Percentiles rank a stretch among this genome's conserved stretches.
phyloP scores from a whole-genome alignment of 345 rosid species.

The Toxicodendron radicans region DNA sequence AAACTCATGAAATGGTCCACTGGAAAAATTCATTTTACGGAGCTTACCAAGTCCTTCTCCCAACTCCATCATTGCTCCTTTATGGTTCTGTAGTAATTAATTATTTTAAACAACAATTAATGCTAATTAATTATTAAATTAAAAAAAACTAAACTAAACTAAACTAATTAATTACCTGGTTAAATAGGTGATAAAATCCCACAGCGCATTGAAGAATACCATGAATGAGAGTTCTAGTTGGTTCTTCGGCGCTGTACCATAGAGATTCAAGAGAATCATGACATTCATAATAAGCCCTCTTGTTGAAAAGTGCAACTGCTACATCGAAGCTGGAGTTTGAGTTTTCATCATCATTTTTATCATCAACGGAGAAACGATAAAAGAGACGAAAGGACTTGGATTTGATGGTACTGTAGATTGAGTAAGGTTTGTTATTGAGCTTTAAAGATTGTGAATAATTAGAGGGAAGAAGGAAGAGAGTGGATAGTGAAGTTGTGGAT shows the following conservation, averaged over 20 bases:
- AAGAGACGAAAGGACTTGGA: slow-evolving; percentile 23
- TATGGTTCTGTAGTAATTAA: slow-evolving; percentile 57
- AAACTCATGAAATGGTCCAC: slow-evolving; percentile 71
- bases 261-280: slow-evolving; percentile 77
- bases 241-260: slow-evolving; percentile 77
- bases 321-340: slow-evolving; percentile 44
- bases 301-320: slow-evolving; percentile 67
- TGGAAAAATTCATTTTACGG: slow-evolving; percentile 68
- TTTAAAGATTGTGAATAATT: background rate
- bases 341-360: slow-evolving; percentile 21
- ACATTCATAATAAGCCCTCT: slow-evolving; percentile 73
- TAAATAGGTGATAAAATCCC: slow-evolving; percentile 87
- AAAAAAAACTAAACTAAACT: background rate
- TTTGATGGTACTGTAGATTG: background rate
- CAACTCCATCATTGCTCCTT: slow-evolving; percentile 94
- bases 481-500: slow-evolving; percentile 10
- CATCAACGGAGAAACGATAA: slow-evolving; percentile 27
- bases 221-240: slow-evolving; percentile 66
- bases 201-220: slow-evolving; percentile 90
- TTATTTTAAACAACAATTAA: background rate
- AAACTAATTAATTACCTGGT: slow-evolving; percentile 62
- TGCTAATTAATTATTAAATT: background rate
- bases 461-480: slow-evolving; percentile 5
- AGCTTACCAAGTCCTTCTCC: slow-evolving; percentile 90
- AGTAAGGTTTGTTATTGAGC: background rate